Conservation (phyloP, 306 rosid species). For the Lotus japonicus region DNA sequence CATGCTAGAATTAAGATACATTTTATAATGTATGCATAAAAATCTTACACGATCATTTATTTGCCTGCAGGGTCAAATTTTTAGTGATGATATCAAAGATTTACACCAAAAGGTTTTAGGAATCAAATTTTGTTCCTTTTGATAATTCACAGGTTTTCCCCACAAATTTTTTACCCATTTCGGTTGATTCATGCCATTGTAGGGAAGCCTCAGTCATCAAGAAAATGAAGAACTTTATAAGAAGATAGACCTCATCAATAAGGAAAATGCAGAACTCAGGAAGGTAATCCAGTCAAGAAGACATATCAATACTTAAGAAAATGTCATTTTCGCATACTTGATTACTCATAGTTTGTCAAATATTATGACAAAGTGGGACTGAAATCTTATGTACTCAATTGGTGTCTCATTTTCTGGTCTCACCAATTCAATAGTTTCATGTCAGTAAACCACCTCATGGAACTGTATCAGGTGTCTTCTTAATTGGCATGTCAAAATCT, state of each 20-base stretch:
- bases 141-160: not conserved
- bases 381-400: too few relatives aligned
- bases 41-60: conserved; percentile 9
- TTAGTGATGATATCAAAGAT: conserved; percentile 42
- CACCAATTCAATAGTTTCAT: too few relatives aligned
- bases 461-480: too few relatives aligned
- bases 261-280: conserved; percentile 44
- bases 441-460: too few relatives aligned
- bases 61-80: conserved; percentile 46
- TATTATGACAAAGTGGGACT: too few relatives aligned
- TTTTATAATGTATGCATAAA: not conserved
- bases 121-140: not conserved
- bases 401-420: too few relatives aligned
- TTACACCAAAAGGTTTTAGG: conserved; percentile 39
- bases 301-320: not conserved
- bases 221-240: conserved; percentile 41
- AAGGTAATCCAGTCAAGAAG: conserved; percentile 34
- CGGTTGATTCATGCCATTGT: conserved; percentile 17
- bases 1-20: not conserved
- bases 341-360: too few relatives aligned
- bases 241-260: conserved; percentile 30
- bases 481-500: too few relatives aligned
- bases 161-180: not conserved
- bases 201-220: conserved; percentile 39
- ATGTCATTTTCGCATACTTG: too few relatives aligned